Conservation (phyloP, 2,329 filamentous ascomycete species). For the Neofusicoccum kwambonambiense region DNA sequence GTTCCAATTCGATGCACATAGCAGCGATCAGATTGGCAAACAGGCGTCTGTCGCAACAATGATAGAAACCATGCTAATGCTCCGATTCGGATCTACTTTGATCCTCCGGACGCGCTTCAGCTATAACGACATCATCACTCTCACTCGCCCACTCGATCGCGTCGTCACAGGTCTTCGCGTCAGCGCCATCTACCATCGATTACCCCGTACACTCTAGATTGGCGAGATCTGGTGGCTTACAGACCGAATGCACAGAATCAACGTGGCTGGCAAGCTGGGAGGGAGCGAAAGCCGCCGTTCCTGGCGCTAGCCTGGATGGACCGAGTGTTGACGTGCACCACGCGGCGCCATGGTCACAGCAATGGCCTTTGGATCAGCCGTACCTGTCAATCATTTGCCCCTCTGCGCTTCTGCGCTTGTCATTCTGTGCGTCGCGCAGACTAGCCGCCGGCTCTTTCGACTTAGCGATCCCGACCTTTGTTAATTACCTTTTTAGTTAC, state of each 20-base stretch:
- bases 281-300: background rate
- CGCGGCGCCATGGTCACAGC: background rate
- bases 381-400: background rate
- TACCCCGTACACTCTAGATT: background rate
- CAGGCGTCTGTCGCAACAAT: too few species aligned
- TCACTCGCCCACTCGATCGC: background rate
- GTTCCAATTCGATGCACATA: too few species aligned
- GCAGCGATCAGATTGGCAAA: too few species aligned
- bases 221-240: conserved; percentile 15
- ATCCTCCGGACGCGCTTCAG: background rate
- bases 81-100: too few species aligned
- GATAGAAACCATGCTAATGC: too few species aligned
- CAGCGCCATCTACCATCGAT: background rate
- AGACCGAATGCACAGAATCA: background rate
- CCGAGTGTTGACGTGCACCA: conserved; percentile 12
- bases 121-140: background rate
- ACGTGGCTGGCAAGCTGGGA: background rate
- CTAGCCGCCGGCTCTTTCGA: too few species aligned
- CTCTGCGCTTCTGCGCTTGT: background rate
- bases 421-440: too few species aligned
- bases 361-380: background rate
- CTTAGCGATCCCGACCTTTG: too few species aligned
- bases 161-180: background rate
- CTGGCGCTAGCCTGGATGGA: conserved; percentile 4
- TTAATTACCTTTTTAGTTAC: too few species aligned